These are phyloP conservation scores for Ogataea thermomethanolica DNA, from an alignment of 805 yeast genomes.

Conservation along the genomic window DNA sequence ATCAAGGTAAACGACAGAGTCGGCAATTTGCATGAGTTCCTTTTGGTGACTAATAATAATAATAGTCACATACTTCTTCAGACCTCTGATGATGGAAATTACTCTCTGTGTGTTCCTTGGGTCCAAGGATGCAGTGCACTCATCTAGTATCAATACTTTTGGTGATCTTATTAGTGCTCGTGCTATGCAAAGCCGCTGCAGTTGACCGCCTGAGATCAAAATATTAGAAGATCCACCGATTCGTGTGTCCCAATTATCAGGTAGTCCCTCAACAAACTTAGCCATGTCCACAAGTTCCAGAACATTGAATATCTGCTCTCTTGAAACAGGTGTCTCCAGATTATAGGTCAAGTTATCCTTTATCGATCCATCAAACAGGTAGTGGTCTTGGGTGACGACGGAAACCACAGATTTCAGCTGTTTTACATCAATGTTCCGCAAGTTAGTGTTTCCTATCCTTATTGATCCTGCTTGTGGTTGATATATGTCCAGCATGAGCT, in stretches of 20 bases:
- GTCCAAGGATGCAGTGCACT: constrained; percentile 87
- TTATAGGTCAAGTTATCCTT: constrained; percentile 71
- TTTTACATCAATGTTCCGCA: constrained; percentile 42
- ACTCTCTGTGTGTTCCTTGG: constrained; percentile 52
- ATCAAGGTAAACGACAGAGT: constrained; percentile 45
- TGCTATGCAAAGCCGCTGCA: constrained; percentile 81
- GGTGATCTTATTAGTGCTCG: constrained; percentile 75
- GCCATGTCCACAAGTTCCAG: constrained; percentile 48
- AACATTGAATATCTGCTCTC: constrained; percentile 35
- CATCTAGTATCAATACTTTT: constrained; percentile 69
- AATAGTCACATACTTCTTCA: constrained; percentile 37
- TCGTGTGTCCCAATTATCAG: constrained; percentile 55
- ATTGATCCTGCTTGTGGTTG: constrained; percentile 34
- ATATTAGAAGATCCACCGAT: constrained; percentile 46
- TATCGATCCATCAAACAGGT: constrained; percentile 70
- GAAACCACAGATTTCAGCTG: constrained; percentile 54
- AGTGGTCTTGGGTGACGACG: constrained; percentile 73
- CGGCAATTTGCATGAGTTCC: constrained; percentile 60
- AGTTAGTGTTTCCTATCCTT: constrained; percentile 44
- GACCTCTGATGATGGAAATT: constrained; percentile 42
- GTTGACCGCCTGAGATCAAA: constrained; percentile 84
- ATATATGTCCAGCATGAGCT: constrained; percentile 54
- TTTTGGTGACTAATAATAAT: constrained; percentile 72
- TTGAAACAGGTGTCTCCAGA: constrained; percentile 23
- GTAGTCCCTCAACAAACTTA: constrained; percentile 52